phyloP scores from a whole-genome alignment of 2,329 filamentous ascomycete genomes.

The Penicillium sp. region DNA sequence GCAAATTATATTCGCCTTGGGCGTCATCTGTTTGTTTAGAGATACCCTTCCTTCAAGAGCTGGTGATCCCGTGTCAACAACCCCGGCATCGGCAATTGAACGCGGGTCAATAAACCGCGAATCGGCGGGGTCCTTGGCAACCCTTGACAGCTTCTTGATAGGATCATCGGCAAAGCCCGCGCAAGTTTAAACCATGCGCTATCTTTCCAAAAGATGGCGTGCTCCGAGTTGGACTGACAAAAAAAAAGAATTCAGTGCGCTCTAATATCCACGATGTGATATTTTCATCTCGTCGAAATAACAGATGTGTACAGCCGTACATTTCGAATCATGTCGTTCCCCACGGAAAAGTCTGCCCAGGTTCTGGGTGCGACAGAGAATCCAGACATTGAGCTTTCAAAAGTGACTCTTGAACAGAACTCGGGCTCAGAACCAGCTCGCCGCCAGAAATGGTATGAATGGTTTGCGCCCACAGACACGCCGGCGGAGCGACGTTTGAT shows the following conservation, averaged over 20 bases:
- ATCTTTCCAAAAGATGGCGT: constrained; percentile 6
- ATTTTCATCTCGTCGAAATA: neutral
- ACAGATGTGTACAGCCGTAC: neutral
- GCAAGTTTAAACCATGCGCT: neutral
- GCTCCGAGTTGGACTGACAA: neutral
- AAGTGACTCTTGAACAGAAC: neutral
- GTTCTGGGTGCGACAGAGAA: neutral
- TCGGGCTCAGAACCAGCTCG: neutral
- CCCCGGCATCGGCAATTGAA: neutral
- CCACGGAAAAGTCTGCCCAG: constrained; percentile 4
- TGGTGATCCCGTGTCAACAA: neutral
- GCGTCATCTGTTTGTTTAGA: too few relatives aligned
- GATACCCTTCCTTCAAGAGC: neutral
- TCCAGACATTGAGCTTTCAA: neutral
- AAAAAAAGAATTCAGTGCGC: neutral
- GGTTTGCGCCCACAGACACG: constrained; percentile 20
- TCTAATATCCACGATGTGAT: neutral
- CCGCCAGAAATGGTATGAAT: constrained; percentile 20
- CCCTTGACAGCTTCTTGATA: constrained; percentile 1
- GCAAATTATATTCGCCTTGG: too few relatives aligned
- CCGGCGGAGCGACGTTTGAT: constrained; percentile 18
- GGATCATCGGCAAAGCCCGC: neutral
- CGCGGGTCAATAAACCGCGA: neutral
- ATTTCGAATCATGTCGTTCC: neutral
- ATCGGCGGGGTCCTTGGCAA: constrained; percentile 2